phyloP scores from a whole-genome alignment of 1,284 basidiomycete genomes.

The Neolentinus lepideus region DNA sequence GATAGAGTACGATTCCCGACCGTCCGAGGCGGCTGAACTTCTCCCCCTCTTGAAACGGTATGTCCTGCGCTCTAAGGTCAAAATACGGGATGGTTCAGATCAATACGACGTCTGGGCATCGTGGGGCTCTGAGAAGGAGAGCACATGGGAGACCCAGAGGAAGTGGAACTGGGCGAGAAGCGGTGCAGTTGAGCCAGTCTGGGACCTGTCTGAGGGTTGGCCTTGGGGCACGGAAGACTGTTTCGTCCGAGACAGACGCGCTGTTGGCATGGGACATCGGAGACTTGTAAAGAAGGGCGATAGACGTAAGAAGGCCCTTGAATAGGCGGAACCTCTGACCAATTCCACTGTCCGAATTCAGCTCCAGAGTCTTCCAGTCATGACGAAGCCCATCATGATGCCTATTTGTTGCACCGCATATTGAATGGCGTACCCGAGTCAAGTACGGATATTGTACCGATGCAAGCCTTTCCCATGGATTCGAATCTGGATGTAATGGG shows the following conservation, averaged over 20 bases:
- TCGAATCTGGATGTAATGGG: constrained; percentile 93
- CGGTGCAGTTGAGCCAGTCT: constrained; percentile 63
- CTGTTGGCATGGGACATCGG: constrained; percentile 70
- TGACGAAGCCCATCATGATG: constrained; percentile 41
- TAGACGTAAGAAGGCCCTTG: constrained; percentile 47
- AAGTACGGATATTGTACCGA: constrained; percentile 66
- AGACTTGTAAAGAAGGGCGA: constrained; percentile 65
- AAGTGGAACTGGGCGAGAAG: constrained; percentile 54
- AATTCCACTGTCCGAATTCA: constrained; percentile 21
- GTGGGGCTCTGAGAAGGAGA: constrained; percentile 53
- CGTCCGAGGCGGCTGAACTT: constrained; percentile 52
- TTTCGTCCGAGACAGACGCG: constrained; percentile 64
- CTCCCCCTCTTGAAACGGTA: constrained; percentile 73
- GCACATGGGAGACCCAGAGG: constrained; percentile 30
- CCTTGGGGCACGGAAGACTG: constrained; percentile 56
- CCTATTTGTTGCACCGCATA: constrained; percentile 79
- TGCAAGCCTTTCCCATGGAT: constrained; percentile 85
- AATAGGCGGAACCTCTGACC: not conserved
- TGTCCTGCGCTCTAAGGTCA: constrained; percentile 86
- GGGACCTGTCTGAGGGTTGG: constrained; percentile 38
- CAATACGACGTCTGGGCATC: constrained; percentile 77
- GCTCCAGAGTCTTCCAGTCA: constrained; percentile 49
- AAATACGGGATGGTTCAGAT: constrained; percentile 67
- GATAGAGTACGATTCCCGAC: constrained; percentile 66
- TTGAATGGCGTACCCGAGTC: constrained; percentile 88